Base-by-base conservation (phyloP, 805 yeast genomes). In the Metschnikowia colocasiae region DNA sequence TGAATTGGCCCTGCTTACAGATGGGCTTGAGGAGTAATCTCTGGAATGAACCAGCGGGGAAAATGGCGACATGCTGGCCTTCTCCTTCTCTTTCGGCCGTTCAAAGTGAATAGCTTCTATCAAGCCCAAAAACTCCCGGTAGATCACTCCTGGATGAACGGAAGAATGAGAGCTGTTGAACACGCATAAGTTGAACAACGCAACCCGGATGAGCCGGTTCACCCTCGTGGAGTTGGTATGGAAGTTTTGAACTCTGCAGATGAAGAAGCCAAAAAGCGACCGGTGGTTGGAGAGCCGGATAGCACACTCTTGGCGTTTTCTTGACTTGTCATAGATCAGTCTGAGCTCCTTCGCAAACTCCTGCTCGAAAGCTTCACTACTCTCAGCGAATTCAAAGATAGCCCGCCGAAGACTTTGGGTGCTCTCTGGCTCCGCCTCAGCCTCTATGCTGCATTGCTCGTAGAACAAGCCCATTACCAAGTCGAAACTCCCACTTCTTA, bases 391-490 rank as follows among this genome's bases (percentile, higher is more conserved):
- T 4, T 18, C 33, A 35, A 29, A 43, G 12, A 48, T 30, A 30
- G 46, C 44, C 20, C 19, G 43, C 10, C 51, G 44, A 35, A 50
- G 46, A 12, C 3, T 15, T 15, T 45, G 47, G 9, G 31, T 29
- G 20, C 22, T 38, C 26, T 32, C 38, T 6, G 37, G 37, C 26
- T 41, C 45, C 13, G n/a, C 16, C 20, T 41, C 45, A 6, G 26
- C 25, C 10, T 16, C 31, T 12, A 18, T 18, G 9, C 10, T 25
- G 20, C 40, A 38, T 4, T n/a, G 38, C 15, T 48, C 54, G 33
- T 51, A 51, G 33, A 45, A 51, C 12, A 51, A 46, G 2, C 48
- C 54, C 36, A 45, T 16, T 12, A 45, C 49, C 47, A 50, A 40
- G 31, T 47, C 46, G 18, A 43, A 42, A 26, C 49, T 44, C 15